A percentile compares a stretch with the other conserved stretches of the same genome.
Conservation (phyloP, 2,329 filamentous ascomycete genomes). For the Scedosporium apiospermum region DNA sequence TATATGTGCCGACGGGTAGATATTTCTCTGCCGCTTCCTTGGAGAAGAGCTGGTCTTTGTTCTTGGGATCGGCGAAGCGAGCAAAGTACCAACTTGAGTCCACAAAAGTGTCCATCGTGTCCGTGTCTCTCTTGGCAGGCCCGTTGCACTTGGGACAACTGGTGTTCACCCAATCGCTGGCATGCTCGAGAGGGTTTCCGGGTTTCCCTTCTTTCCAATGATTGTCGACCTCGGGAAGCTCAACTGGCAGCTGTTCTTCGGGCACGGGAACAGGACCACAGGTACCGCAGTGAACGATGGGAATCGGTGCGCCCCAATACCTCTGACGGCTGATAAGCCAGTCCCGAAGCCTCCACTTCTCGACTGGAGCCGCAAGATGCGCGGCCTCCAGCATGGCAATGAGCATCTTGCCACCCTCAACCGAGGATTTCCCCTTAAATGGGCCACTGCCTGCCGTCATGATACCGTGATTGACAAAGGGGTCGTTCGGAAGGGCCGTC, state of each 20-base stretch:
- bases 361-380: conserved; percentile 49
- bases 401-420: conserved; percentile 51
- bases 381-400: conserved; percentile 45
- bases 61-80: conserved; percentile 65
- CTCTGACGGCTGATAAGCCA: conserved; percentile 89
- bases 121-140: conserved; percentile 70
- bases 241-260: conserved; percentile 64
- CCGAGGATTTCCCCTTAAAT: conserved; percentile 55
- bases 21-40: conserved; percentile 40
- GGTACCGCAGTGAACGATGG: conserved; percentile 68
- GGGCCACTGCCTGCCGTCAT: conserved; percentile 57
- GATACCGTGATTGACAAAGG: conserved; percentile 56
- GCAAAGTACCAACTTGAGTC: conserved; percentile 93
- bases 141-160: conserved; percentile 64
- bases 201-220: conserved; percentile 60
- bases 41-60: conserved; percentile 51
- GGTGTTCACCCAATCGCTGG: conserved; percentile 64
- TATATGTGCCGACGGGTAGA: conserved; percentile 78
- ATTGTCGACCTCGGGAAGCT: conserved; percentile 58
- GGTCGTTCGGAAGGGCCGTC: conserved; percentile 33
- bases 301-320: conserved; percentile 87
- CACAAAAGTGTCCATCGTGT: conserved; percentile 95
- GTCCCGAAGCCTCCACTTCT: conserved; percentile 75
- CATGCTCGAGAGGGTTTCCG: conserved; percentile 68
- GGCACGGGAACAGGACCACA: conserved; percentile 78